Evolutionary conservation across 1,284 basidiomycete species (phyloP).

Genomic region (Naganishia liquefaciens): DNA sequence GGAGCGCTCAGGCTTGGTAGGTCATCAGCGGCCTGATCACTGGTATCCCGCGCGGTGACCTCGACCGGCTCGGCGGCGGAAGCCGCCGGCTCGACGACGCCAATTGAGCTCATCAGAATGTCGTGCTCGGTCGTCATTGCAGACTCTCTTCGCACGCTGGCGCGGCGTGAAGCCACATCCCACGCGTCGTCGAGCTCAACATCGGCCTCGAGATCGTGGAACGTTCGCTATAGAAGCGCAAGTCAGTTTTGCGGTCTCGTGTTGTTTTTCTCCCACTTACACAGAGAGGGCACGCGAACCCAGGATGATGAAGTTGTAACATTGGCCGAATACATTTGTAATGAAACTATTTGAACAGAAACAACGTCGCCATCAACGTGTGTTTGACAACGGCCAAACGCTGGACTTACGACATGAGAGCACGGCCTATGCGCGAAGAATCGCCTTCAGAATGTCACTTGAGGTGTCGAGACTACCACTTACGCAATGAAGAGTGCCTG

Average conservation of each 20-base stretch:
- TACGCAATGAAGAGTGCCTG: constrained; percentile 93
- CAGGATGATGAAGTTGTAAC: constrained; percentile 80
- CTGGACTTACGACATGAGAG: constrained; percentile 67
- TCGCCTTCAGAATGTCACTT: neutral
- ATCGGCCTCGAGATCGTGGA: constrained; percentile 92
- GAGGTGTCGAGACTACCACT: constrained; percentile 31
- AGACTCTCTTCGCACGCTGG: constrained; percentile 35
- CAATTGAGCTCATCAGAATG: neutral
- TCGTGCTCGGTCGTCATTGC: constrained; percentile 35
- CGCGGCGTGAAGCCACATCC: constrained; percentile 51
- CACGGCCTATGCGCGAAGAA: constrained; percentile 62
- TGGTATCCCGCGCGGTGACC: neutral
- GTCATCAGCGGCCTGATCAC: constrained; percentile 4
- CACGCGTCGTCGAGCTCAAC: constrained; percentile 71
- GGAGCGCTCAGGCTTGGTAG: constrained; percentile 13
- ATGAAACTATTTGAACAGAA: constrained; percentile 64
- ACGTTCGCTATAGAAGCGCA: constrained; percentile 62
- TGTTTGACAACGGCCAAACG: neutral
- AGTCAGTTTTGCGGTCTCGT: constrained; percentile 35
- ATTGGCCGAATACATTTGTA: constrained; percentile 97
- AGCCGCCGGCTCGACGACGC: constrained; percentile 13
- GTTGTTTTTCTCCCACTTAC: constrained; percentile 41
- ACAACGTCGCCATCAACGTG: neutral
- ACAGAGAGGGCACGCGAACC: constrained; percentile 94
- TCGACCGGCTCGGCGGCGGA: neutral